Evolutionary conservation across 2,329 filamentous ascomycete genomes (phyloP).

Genomic region (Aspergillus brunneoviolaceus): DNA sequence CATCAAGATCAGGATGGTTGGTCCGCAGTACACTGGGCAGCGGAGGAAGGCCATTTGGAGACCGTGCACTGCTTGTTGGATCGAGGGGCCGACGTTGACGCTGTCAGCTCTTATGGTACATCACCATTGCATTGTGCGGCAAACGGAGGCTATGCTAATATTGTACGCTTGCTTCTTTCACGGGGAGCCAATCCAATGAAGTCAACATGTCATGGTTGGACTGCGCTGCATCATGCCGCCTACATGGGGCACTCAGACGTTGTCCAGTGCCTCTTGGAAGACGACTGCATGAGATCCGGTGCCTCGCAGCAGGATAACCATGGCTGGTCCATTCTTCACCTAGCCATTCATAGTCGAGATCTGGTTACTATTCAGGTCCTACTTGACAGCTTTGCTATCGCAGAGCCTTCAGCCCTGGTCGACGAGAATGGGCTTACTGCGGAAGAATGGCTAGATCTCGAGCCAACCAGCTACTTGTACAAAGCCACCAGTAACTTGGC

Average conservation of each 20-base stretch:
- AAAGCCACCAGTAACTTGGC: slow-evolving; percentile 26
- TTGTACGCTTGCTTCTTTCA: slow-evolving; percentile 14
- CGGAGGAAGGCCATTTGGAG: slow-evolving; percentile 21
- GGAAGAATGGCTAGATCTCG: slow-evolving; percentile 26
- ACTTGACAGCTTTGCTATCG: slow-evolving; percentile 9
- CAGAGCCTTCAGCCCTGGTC: slow-evolving; percentile 14
- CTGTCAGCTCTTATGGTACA: slow-evolving; percentile 19
- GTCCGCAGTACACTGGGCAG: slow-evolving; percentile 22
- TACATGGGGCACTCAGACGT: slow-evolving; percentile 26
- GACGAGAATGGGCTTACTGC: slow-evolving; percentile 26
- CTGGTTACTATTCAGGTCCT: slow-evolving; percentile 19
- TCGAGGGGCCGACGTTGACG: slow-evolving; percentile 19
- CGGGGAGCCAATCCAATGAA: slow-evolving; percentile 12
- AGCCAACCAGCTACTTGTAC: slow-evolving; percentile 18
- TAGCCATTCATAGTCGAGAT: slow-evolving; percentile 24
- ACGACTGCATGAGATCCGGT: slow-evolving; percentile 20
- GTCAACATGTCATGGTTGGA: slow-evolving; percentile 16
- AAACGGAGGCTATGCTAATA: slow-evolving; percentile 13
- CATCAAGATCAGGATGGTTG: slow-evolving; percentile 22
- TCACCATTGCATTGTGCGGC: slow-evolving; percentile 23
- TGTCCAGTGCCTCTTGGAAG: slow-evolving; percentile 22
- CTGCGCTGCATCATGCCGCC: slow-evolving; percentile 17
- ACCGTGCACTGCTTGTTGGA: slow-evolving; percentile 23
- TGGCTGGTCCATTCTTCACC: slow-evolving; percentile 28
- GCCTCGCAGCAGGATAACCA: slow-evolving; percentile 24